Percentiles rank a stretch among this genome's conserved stretches.
These are phyloP conservation scores for Stagonosporopsis rhizophila DNA, from an alignment of 2,329 filamentous ascomycete species.

Conservation along the genomic window DNA sequence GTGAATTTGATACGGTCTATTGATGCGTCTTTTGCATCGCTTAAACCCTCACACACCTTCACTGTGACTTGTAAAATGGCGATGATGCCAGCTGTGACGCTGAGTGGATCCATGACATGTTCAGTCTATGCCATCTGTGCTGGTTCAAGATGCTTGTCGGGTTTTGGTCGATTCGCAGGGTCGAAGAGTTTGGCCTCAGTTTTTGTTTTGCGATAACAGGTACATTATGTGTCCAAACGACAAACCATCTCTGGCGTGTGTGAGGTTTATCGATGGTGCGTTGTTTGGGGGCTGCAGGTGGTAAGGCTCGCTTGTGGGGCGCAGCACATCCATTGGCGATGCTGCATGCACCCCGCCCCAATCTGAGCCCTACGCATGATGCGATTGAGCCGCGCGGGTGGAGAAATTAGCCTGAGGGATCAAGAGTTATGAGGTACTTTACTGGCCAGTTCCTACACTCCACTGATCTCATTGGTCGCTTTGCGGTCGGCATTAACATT, in stretches of 20 bases:
- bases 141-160: too few relatives aligned
- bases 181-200: too few relatives aligned
- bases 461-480: too few relatives aligned
- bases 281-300: too few relatives aligned
- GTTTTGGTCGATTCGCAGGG: too few relatives aligned
- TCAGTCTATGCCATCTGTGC: background rate
- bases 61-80: constrained; percentile 16
- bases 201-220: too few relatives aligned
- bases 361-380: too few relatives aligned
- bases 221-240: background rate
- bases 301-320: background rate
- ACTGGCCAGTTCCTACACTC: too few relatives aligned
- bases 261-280: background rate
- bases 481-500: too few relatives aligned
- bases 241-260: background rate
- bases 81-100: constrained; percentile 17
- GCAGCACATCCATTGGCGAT: background rate
- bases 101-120: constrained; percentile 14
- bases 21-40: constrained; percentile 12
- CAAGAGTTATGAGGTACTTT: too few relatives aligned
- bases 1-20: constrained; percentile 11
- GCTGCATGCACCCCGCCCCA: background rate
- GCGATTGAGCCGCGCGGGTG: too few relatives aligned
- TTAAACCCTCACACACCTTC: constrained; percentile 9
- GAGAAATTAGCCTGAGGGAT: too few relatives aligned